A percentile compares a stretch with the other conserved stretches of the same genome.
Evolutionary conservation across 768 basidiomycete species (phyloP).

Genomic region (Leucocoprinus leucothites): DNA sequence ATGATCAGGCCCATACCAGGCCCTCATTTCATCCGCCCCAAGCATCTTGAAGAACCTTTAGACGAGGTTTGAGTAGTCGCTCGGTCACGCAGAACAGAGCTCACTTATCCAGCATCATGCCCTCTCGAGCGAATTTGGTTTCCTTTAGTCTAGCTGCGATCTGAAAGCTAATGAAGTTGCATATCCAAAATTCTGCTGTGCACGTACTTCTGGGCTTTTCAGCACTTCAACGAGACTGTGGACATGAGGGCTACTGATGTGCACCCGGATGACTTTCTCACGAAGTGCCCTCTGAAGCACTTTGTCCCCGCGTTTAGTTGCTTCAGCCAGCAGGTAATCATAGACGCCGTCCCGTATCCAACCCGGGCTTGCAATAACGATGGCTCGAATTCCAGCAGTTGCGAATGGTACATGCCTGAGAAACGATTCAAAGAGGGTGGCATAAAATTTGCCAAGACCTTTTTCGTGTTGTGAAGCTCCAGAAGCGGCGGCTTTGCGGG

Average conservation of each 20-base stretch:
- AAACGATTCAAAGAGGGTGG: constrained; percentile 82
- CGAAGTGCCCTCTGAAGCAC: constrained; percentile 67
- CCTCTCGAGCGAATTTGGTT: constrained; percentile 95
- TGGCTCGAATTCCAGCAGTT: constrained; percentile 70
- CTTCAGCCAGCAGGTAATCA: constrained; percentile 81
- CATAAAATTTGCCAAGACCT: constrained; percentile 80
- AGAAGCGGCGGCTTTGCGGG: constrained; percentile 84
- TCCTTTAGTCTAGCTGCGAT: constrained; percentile 78
- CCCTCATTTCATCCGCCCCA: constrained; percentile 88
- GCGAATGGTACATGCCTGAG: constrained; percentile 87
- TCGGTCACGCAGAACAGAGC: not conserved
- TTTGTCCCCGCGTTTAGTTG: constrained; percentile 79
- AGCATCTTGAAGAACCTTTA: constrained; percentile 97
- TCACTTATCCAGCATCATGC: constrained; percentile 85
- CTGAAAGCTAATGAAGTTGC: constrained; percentile 31
- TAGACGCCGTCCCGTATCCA: constrained; percentile 91
- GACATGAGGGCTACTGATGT: constrained; percentile 90
- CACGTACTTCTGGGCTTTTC: constrained; percentile 84
- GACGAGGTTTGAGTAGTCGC: not conserved
- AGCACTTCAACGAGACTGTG: constrained; percentile 94
- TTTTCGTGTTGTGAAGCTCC: constrained; percentile 89
- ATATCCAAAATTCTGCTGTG: not conserved
- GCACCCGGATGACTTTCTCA: constrained; percentile 87
- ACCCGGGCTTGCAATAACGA: constrained; percentile 96
- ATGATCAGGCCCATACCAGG: constrained; percentile 98